phyloP scores from a whole-genome alignment of 352 stramenopile genomes.

The Blastocystis sp. region DNA sequence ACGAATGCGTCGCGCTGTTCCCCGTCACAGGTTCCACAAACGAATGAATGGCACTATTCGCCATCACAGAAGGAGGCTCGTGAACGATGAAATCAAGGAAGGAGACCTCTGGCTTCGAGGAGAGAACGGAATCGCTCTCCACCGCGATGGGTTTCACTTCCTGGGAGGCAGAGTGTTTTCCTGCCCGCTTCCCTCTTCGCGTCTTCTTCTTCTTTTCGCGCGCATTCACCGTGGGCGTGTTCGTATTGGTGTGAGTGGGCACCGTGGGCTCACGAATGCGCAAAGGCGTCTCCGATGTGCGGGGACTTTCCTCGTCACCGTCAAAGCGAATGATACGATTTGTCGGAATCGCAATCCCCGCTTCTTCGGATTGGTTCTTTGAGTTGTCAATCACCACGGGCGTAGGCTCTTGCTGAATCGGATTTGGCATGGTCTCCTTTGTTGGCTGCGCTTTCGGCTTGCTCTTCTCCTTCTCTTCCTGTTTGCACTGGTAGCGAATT shows the following conservation, averaged over 20 bases:
- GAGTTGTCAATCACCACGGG: conserved; percentile 35
- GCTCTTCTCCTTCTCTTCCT: not conserved
- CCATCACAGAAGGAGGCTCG: not conserved
- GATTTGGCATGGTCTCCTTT: no score
- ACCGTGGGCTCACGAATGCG: not conserved
- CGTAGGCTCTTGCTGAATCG: not conserved
- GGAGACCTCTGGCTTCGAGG: not conserved
- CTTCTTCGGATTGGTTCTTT: not conserved
- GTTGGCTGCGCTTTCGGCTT: not conserved
- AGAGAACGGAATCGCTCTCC: not conserved
- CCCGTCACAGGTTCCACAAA: no score
- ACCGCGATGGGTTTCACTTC: not conserved
- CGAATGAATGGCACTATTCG: not conserved
- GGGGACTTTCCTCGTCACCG: not conserved
- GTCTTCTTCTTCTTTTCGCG: conserved; percentile 14
- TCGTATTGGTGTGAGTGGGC: conserved; percentile 3
- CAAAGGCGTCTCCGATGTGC: not conserved
- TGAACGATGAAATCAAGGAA: conserved; percentile 35
- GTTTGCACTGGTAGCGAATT: not conserved
- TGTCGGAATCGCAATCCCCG: not conserved
- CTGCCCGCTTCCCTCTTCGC: conserved; percentile 19
- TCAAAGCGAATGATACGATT: conserved; percentile 47
- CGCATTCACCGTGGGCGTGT: conserved; percentile 29
- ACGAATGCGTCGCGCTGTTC: no score
- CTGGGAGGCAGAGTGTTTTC: not conserved